Conservation (phyloP, 495 filamentous ascomycete species). For the Paragyromitra xinjiangensis region DNA sequence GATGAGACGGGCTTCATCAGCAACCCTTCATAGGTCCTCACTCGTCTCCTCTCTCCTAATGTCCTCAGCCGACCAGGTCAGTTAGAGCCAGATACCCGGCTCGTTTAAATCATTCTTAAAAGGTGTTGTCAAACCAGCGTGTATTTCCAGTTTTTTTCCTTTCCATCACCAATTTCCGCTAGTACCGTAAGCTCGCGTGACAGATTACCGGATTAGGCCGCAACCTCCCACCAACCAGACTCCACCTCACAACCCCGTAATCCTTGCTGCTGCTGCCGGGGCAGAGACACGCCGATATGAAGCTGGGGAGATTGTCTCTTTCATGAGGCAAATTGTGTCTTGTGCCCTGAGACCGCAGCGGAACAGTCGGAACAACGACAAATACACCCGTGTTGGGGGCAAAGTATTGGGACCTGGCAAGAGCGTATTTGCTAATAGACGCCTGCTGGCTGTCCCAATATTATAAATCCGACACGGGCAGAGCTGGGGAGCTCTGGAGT, state of each 20-base stretch:
- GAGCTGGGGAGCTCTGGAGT: background rate
- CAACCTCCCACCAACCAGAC: slow-evolving; percentile 28
- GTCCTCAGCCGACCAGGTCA: background rate
- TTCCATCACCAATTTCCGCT: background rate
- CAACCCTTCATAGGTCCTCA: slow-evolving; percentile 33
- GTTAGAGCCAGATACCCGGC: background rate
- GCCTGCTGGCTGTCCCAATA: background rate
- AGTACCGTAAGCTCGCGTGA: slow-evolving; percentile 41
- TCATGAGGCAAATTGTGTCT: slow-evolving; percentile 1
- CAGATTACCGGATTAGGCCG: slow-evolving; percentile 40
- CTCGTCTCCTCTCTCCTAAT: background rate
- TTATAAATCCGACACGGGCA: no score
- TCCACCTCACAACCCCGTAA: background rate
- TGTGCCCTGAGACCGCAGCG: slow-evolving; percentile 13
- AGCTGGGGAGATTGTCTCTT: background rate
- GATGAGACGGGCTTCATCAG: background rate
- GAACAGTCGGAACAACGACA: background rate
- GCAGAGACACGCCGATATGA: background rate
- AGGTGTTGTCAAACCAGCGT: background rate
- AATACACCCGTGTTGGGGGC: no score
- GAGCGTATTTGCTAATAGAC: no score
- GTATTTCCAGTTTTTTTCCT: background rate
- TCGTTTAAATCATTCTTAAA: background rate
- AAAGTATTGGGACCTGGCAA: no score
- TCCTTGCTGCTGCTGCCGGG: slow-evolving; percentile 24